Percentiles rank a stretch among this genome's conserved stretches.
These are phyloP conservation scores for Amylocarpus encephaloides DNA, from an alignment of 2,329 filamentous ascomycete genomes.

Conservation along the genomic window DNA sequence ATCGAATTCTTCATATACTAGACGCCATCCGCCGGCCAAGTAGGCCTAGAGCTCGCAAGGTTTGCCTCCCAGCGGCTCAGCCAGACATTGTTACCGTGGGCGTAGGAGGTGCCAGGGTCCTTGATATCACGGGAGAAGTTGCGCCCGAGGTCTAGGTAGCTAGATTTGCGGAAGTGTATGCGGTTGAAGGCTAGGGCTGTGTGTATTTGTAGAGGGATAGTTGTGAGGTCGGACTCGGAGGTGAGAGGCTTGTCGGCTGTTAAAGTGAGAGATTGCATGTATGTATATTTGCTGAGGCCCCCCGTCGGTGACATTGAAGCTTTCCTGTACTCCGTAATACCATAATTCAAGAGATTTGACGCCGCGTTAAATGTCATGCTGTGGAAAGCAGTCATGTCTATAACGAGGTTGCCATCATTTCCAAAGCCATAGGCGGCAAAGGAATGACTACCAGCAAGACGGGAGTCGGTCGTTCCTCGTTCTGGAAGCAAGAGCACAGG, in stretches of 20 bases:
- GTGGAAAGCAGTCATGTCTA: conserved; percentile 13
- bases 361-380: conserved; percentile 3
- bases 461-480: conserved; percentile 11
- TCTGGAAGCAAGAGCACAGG: conserved; percentile 7
- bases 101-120: conserved; percentile 6
- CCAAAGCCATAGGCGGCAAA: conserved; percentile 13
- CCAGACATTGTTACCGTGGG: conserved; percentile 14
- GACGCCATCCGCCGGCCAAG: conserved; percentile 6
- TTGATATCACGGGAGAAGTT: conserved; percentile 5
- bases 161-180: conserved; percentile 7
- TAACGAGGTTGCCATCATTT: conserved; percentile 10
- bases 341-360: conserved; percentile 8
- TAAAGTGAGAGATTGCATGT: conserved; percentile 6
- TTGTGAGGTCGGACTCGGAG: conserved; percentile 6
- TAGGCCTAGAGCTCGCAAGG: not conserved
- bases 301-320: conserved; percentile 9
- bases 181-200: conserved; percentile 10
- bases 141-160: conserved; percentile 14
- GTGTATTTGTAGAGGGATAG: conserved; percentile 7
- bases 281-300: conserved; percentile 1
- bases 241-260: conserved; percentile 12
- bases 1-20: conserved; percentile 11
- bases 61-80: conserved; percentile 13
- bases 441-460: conserved; percentile 10
- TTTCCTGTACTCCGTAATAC: too few relatives aligned